Evolutionary conservation across 106 monocot species (phyloP).

Genomic region (Ottelia alismoides): DNA sequence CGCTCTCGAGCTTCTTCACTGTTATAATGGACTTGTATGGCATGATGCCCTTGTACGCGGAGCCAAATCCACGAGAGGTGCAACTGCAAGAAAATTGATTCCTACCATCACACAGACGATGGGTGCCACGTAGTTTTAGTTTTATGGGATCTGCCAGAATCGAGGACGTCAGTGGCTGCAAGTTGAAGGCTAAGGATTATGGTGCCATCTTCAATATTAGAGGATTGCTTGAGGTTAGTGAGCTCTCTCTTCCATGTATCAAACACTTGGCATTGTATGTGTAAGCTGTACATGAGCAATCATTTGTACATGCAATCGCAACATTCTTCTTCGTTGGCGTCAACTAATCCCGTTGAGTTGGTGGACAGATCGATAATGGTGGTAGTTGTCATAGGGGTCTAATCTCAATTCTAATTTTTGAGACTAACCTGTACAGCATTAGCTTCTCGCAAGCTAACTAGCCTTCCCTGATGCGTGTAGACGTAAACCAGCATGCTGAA

Average conservation of each 20-base stretch:
- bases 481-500: too few species aligned
- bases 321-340: background rate
- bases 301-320: background rate
- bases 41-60: background rate
- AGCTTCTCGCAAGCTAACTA: too few species aligned
- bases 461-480: too few species aligned
- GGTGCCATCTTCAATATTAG: background rate
- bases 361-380: background rate
- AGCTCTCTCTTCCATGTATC: background rate
- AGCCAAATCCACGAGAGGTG: background rate
- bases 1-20: too few species aligned
- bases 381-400: too few species aligned
- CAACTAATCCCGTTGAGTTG: background rate
- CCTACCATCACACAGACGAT: background rate
- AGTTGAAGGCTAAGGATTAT: background rate
- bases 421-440: too few species aligned
- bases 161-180: background rate
- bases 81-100: background rate
- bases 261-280: background rate
- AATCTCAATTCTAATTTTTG: too few species aligned
- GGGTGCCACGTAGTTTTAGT: background rate
- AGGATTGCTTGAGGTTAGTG: background rate
- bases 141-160: background rate
- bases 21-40: too few species aligned
- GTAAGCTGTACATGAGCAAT: conserved; percentile 5